Evolutionary conservation across 1,284 basidiomycete species (phyloP).

Genomic region (Ceratorhiza oryzae-sativae): DNA sequence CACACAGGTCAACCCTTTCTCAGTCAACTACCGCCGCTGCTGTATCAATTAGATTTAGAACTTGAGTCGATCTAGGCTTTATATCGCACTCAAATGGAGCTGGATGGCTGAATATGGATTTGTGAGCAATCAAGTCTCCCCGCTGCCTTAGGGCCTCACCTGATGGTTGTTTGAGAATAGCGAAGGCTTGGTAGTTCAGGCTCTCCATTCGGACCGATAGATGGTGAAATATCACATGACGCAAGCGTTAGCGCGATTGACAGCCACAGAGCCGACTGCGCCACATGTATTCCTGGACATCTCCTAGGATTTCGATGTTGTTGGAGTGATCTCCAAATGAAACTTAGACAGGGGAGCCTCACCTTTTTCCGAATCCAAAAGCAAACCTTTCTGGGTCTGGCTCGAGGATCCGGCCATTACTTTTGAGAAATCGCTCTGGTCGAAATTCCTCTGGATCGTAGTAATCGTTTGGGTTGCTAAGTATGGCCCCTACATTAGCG

Average conservation of each 20-base stretch:
- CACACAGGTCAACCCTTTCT: too few relatives aligned
- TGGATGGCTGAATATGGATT: slow-evolving; percentile 8
- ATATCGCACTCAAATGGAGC: neutral
- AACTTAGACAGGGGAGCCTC: neutral
- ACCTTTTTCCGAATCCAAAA: slow-evolving; percentile 34
- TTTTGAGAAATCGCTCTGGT: slow-evolving; percentile 38
- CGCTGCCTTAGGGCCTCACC: neutral
- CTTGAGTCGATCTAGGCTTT: neutral
- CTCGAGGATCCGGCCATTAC: neutral
- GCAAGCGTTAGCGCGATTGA: slow-evolving; percentile 20
- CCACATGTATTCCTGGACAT: slow-evolving; percentile 24
- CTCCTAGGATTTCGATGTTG: slow-evolving; percentile 2
- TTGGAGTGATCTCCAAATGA: neutral
- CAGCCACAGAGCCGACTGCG: slow-evolving; percentile 26
- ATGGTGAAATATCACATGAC: neutral
- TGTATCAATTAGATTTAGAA: too few relatives aligned
- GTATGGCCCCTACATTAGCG: slow-evolving; percentile 35
- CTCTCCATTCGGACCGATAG: slow-evolving; percentile 15
- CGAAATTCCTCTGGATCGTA: slow-evolving; percentile 29
- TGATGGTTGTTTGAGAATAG: slow-evolving; percentile 6
- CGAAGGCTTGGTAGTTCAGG: neutral
- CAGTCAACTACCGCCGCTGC: too few relatives aligned
- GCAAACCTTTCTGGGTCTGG: slow-evolving; percentile 5
- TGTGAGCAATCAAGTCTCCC: neutral
- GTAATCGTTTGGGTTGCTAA: slow-evolving; percentile 30